Conservation (phyloP, 176 grass and related monocot species). For the Tillandsia leiboldiana region DNA sequence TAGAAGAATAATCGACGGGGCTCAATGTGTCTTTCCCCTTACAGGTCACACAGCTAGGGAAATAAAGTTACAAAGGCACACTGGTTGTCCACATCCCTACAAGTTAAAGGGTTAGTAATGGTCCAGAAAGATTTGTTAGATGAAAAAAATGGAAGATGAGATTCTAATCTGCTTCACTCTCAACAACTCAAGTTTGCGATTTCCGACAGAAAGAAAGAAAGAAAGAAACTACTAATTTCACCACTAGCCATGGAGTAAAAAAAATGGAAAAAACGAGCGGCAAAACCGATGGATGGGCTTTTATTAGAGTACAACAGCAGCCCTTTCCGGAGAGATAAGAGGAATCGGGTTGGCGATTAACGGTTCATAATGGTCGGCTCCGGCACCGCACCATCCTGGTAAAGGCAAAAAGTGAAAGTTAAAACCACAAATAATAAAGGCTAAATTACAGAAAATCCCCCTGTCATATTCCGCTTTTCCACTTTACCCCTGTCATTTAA, state of each 20-base stretch:
- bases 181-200: neutral
- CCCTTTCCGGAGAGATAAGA: constrained; percentile 73
- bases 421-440: neutral
- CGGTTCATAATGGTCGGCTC: constrained; percentile 91
- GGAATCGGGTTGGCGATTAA: constrained; percentile 59
- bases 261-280: neutral
- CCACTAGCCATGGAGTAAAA: neutral
- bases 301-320: constrained; percentile 88
- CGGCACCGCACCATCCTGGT: constrained; percentile 94
- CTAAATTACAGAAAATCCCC: too few relatives aligned
- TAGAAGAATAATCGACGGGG: too few relatives aligned
- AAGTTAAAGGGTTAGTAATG: neutral
- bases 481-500: too few relatives aligned
- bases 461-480: too few relatives aligned
- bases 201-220: neutral
- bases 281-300: neutral
- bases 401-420: constrained; percentile 14
- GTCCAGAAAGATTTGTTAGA: neutral
- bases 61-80: too few relatives aligned
- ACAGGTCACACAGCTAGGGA: too few relatives aligned
- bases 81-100: neutral
- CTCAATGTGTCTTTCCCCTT: too few relatives aligned
- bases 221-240: neutral
- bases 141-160: neutral
- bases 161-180: neutral